Conservation (phyloP, 2,329 filamentous ascomycete species). For the Cladosporium sp. region DNA sequence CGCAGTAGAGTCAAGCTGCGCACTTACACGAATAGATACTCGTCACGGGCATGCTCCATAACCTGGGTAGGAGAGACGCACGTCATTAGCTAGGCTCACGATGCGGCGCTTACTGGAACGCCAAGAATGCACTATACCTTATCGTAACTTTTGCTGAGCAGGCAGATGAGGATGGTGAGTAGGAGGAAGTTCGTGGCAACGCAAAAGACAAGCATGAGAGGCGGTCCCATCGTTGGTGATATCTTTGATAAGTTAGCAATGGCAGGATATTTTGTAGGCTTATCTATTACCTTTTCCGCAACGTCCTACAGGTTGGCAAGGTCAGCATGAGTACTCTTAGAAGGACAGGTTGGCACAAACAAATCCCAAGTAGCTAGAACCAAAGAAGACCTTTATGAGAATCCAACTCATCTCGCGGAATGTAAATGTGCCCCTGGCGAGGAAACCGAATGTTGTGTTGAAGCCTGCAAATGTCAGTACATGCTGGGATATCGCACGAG, state of each 20-base stretch:
- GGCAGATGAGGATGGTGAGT: slow-evolving; percentile 72
- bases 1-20: slow-evolving; percentile 5
- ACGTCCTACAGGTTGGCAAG: slow-evolving; percentile 35
- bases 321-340: neutral
- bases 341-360: slow-evolving; percentile 39
- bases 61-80: slow-evolving; percentile 40
- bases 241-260: slow-evolving; percentile 24
- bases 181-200: slow-evolving; percentile 73
- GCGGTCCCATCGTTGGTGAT: slow-evolving; percentile 49
- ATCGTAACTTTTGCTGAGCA: slow-evolving; percentile 70
- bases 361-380: slow-evolving; percentile 71
- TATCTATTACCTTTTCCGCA: slow-evolving; percentile 42
- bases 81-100: slow-evolving; percentile 29
- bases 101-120: slow-evolving; percentile 23
- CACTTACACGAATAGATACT: slow-evolving; percentile 71
- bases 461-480: slow-evolving; percentile 54
- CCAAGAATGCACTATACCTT: slow-evolving; percentile 39
- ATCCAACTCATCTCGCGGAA: slow-evolving; percentile 69
- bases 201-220: slow-evolving; percentile 66
- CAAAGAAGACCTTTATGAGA: slow-evolving; percentile 76
- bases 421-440: slow-evolving; percentile 66
- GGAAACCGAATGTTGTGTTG: slow-evolving; percentile 76
- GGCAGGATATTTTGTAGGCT: slow-evolving; percentile 1
- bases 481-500: neutral
- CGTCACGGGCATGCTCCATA: slow-evolving; percentile 61